Conservation (phyloP, 306 rosid species). For the Fagus crenata region DNA sequence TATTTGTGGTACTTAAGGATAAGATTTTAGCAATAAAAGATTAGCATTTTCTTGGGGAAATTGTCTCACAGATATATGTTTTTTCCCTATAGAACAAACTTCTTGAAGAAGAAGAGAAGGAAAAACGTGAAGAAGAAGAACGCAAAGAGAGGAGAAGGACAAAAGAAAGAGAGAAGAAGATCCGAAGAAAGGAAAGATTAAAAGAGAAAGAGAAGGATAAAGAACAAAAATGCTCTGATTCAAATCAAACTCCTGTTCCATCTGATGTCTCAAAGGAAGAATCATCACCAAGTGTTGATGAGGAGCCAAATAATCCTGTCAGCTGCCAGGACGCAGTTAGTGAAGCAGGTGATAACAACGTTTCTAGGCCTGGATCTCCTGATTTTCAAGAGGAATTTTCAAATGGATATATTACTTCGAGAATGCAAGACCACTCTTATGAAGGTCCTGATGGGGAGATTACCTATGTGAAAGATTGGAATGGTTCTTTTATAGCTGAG, state of each 20-base stretch:
- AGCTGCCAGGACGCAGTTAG: slow-evolving; percentile 48
- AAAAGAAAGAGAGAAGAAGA: slow-evolving; percentile 92
- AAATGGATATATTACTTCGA: slow-evolving; percentile 40
- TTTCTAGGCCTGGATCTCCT: slow-evolving; percentile 56
- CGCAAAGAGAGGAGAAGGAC: slow-evolving; percentile 90
- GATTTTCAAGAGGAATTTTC: slow-evolving; percentile 49
- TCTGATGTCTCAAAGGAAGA: slow-evolving; percentile 63
- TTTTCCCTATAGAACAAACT: slow-evolving; percentile 75
- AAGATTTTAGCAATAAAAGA: slow-evolving; percentile 6
- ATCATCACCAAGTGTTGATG: slow-evolving; percentile 49
- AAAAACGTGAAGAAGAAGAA: slow-evolving; percentile 96
- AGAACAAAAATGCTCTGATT: slow-evolving; percentile 54
- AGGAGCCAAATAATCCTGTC: slow-evolving; percentile 52
- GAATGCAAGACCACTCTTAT: slow-evolving; percentile 42
- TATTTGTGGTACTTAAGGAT: slow-evolving; percentile 34
- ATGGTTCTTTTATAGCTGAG: slow-evolving; percentile 54
- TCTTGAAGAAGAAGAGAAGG: slow-evolving; percentile 99
- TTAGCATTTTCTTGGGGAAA: slow-evolving; percentile 17
- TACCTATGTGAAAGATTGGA: slow-evolving; percentile 44
- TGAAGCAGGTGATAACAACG: slow-evolving; percentile 54
- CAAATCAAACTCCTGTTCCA: slow-evolving; percentile 40
- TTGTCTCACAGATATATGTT: slow-evolving; percentile 29
- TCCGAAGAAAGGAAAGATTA: slow-evolving; percentile 89
- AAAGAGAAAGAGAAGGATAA: slow-evolving; percentile 90
- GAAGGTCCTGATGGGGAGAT: slow-evolving; percentile 56